Conservation (phyloP, 2,329 filamentous ascomycete species). For the Stachybotrys elegans region DNA sequence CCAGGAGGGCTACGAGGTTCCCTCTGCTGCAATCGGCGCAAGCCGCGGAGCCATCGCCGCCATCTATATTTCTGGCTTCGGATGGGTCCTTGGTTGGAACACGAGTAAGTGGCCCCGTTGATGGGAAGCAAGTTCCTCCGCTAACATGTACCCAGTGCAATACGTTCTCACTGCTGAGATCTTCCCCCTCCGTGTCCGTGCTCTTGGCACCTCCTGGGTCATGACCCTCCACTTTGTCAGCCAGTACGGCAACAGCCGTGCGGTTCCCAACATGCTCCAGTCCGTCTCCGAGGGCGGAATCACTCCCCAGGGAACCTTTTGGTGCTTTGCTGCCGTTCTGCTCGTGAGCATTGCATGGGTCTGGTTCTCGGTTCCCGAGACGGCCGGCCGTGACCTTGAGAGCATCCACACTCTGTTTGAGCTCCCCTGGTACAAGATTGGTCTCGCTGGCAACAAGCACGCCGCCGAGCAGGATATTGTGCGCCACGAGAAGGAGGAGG, state of each 20-base stretch:
- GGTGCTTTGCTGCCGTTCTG: constrained; percentile 68
- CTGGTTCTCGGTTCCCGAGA: constrained; percentile 69
- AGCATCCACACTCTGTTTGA: constrained; percentile 68
- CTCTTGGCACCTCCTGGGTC: constrained; percentile 63
- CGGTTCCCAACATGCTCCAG: constrained; percentile 71
- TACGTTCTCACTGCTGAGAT: constrained; percentile 75
- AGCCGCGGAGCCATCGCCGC: constrained; percentile 66
- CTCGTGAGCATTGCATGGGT: constrained; percentile 65
- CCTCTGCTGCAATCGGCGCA: constrained; percentile 43
- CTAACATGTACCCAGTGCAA: constrained; percentile 42
- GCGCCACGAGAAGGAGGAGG: constrained; percentile 38
- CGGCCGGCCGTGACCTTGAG: constrained; percentile 59
- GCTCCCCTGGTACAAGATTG: constrained; percentile 71
- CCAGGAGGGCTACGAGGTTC: constrained; percentile 41
- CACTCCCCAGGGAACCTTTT: constrained; percentile 64
- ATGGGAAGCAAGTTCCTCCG: neutral
- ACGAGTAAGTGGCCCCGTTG: constrained; percentile 31
- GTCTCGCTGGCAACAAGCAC: constrained; percentile 48
- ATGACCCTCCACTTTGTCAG: constrained; percentile 79
- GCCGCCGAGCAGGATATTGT: constrained; percentile 41
- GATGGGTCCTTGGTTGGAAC: constrained; percentile 71
- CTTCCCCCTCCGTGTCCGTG: constrained; percentile 69
- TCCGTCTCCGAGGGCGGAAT: constrained; percentile 38
- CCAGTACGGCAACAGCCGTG: constrained; percentile 72
- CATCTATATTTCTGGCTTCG: constrained; percentile 65